Evolutionary conservation across 2,329 filamentous ascomycete genomes (phyloP), one percentile per base, ranked within the genome.

Genomic region (Talaromyces pinophilus): DNA sequence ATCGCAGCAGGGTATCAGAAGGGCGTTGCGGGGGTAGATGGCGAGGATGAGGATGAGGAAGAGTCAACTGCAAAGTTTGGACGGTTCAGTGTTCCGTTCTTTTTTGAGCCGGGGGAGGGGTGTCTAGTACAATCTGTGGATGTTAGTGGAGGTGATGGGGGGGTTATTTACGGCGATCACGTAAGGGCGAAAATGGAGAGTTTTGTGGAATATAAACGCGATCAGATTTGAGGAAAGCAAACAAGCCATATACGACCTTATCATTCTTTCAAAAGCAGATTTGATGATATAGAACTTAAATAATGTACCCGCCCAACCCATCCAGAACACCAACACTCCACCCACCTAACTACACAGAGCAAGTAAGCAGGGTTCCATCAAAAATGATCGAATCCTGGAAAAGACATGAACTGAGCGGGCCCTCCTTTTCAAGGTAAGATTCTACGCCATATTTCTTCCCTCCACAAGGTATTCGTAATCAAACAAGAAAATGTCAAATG

Each of bases 61-160:
- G 42, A 55, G 19, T n/a, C 62, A 22, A 15, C 44, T 48, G 13
- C 48, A 17, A 57, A 62, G 48, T 68, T 71, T 52, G 77, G 76
- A 1, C 71, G 79, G 19, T 80, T 80, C 64, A 82, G 79, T 59
- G 79, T 83, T 33, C 81, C 81, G 1, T 83, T 82, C 70, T 83
- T 83, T 72, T 82, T 82, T 67, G 80, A 82, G 71, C 81, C 81
- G 0, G 81, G 80, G 3, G 75, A 80, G 68, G 67, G 74, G 17
- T 81, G 80, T 71, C 67, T 80, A 19, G 75, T 82, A 8, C 70
- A 71, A 62, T 76, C 77, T 52, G 71, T 82, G 13, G 75, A 76
- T 54, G 71, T 82, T 15, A 75, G 76, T 19, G 25, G 8, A 4
- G n/a, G 15, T 1, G 6, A 25, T 13, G 0, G 72, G 13, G 70